A percentile compares a stretch with the other conserved stretches of the same genome.
Evolutionary conservation across 2,329 filamentous ascomycete genomes (phyloP).

Genomic region (Beauveria sp.): DNA sequence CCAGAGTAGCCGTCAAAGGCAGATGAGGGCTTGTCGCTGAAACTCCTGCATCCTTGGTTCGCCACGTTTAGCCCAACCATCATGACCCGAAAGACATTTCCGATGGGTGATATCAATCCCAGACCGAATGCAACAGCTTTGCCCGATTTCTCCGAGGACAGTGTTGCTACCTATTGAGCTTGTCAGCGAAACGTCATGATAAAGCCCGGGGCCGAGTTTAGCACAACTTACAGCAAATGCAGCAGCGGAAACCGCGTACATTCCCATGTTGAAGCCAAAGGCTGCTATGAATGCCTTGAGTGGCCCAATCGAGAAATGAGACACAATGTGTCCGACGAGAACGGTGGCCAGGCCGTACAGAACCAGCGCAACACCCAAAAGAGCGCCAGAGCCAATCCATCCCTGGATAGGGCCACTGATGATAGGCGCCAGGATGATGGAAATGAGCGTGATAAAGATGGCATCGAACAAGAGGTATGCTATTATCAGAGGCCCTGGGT

Average conservation of each 20-base stretch:
- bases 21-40: conserved; percentile 56
- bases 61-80: conserved; percentile 73
- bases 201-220: neutral
- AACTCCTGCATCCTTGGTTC: conserved; percentile 60
- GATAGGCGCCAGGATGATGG: conserved; percentile 46
- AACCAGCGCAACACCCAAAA: conserved; percentile 70
- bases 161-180: neutral
- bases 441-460: conserved; percentile 55
- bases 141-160: conserved; percentile 7
- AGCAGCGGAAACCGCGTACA: conserved; percentile 35
- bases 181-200: neutral
- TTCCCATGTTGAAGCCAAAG: conserved; percentile 57
- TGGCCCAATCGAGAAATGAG: conserved; percentile 54
- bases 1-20: conserved; percentile 69
- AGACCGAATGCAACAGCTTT: conserved; percentile 14
- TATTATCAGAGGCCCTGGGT: conserved; percentile 68
- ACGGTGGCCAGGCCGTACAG: conserved; percentile 71
- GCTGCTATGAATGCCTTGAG: conserved; percentile 63
- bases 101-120: conserved; percentile 18
- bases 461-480: conserved; percentile 76
- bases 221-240: neutral
- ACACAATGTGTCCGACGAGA: conserved; percentile 60
- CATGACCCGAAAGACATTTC: conserved; percentile 57
- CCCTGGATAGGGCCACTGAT: conserved; percentile 2
- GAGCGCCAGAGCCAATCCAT: conserved; percentile 61